A percentile compares a stretch with the other conserved stretches of the same genome.
These are phyloP conservation scores for Apiospora marii DNA, from an alignment of 2,329 filamentous ascomycete genomes.

Conservation along the genomic window DNA sequence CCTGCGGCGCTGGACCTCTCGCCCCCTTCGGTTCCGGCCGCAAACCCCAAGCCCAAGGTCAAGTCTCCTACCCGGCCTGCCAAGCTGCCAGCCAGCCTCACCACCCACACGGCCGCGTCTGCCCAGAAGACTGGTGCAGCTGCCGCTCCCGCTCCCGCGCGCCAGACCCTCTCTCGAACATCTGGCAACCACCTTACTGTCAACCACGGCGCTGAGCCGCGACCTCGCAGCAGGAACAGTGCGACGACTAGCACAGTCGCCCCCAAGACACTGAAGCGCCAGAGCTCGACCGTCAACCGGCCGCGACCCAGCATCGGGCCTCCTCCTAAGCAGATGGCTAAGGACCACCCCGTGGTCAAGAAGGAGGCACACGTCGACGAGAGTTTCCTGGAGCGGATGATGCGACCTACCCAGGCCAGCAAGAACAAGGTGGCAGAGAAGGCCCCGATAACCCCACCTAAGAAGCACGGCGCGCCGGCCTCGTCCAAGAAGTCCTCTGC, in stretches of 20 bases:
- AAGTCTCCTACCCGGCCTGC: slow-evolving; percentile 75
- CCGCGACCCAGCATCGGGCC: slow-evolving; percentile 63
- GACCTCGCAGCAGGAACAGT: slow-evolving; percentile 57
- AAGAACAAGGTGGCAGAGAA: slow-evolving; percentile 74
- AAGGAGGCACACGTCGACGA: slow-evolving; percentile 68
- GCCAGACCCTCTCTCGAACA: slow-evolving; percentile 52
- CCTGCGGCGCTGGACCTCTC: slow-evolving; percentile 51
- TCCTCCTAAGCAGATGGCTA: slow-evolving; percentile 64
- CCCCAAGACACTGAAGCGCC: slow-evolving; percentile 49
- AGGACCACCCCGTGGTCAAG: slow-evolving; percentile 56
- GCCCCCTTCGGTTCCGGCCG: slow-evolving; percentile 46
- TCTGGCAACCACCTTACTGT: slow-evolving; percentile 43
- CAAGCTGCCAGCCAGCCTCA: slow-evolving; percentile 71
- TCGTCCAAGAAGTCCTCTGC: slow-evolving; percentile 21
- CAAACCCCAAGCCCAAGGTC: slow-evolving; percentile 61
- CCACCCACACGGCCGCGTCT: slow-evolving; percentile 74
- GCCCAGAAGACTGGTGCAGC: slow-evolving; percentile 64
- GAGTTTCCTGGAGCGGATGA: slow-evolving; percentile 82
- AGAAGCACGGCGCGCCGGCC: slow-evolving; percentile 42
- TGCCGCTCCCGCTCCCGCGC: slow-evolving; percentile 38
- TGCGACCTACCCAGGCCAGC: slow-evolving; percentile 76
- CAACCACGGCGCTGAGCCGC: slow-evolving; percentile 40
- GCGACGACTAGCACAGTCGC: slow-evolving; percentile 39
- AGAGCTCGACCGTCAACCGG: slow-evolving; percentile 54
- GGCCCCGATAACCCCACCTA: slow-evolving; percentile 57